These are phyloP conservation scores for Phaeotremella fagi DNA, from an alignment of 768 basidiomycete genomes.

Conservation along the genomic window DNA sequence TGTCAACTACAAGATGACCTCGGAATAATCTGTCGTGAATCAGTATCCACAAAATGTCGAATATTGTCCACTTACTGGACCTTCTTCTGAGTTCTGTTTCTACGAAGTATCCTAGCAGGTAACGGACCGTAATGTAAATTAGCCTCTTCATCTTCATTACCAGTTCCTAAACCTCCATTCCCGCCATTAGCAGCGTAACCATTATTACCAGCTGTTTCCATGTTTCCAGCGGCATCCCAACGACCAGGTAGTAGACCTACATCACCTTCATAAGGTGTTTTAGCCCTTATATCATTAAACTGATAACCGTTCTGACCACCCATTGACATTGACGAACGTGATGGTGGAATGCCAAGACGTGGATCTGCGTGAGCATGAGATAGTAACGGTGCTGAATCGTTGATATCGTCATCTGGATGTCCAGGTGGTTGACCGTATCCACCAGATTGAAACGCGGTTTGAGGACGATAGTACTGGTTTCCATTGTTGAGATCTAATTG, in stretches of 20 bases:
- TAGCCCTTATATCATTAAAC: conserved; percentile 15
- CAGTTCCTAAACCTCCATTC: background rate
- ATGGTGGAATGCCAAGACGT: conserved; percentile 21
- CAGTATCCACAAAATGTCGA: background rate
- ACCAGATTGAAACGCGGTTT: background rate
- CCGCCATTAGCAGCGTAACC: conserved; percentile 9
- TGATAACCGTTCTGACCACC: conserved; percentile 14
- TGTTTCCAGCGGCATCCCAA: conserved; percentile 13
- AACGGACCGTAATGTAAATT: conserved; percentile 77
- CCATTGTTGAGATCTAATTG: background rate
- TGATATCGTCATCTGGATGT: conserved; percentile 28
- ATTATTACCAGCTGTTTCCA: conserved; percentile 12
- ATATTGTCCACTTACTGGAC: conserved; percentile 58
- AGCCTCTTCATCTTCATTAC: conserved; percentile 34
- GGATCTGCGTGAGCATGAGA: conserved; percentile 25
- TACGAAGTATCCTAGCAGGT: conserved; percentile 68
- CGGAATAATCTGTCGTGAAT: conserved; percentile 63
- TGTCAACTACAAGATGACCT: conserved; percentile 80
- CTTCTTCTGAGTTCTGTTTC: conserved; percentile 84
- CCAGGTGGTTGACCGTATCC: background rate
- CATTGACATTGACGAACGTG: conserved; percentile 9
- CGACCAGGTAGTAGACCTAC: conserved; percentile 18
- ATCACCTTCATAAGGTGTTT: conserved; percentile 5
- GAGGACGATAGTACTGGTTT: background rate
- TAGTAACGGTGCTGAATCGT: conserved; percentile 40